These are phyloP conservation scores for Anthoceros angustus DNA, from an alignment of 225 moss, liverwort and hornwort genomes.

Conservation along the genomic window DNA sequence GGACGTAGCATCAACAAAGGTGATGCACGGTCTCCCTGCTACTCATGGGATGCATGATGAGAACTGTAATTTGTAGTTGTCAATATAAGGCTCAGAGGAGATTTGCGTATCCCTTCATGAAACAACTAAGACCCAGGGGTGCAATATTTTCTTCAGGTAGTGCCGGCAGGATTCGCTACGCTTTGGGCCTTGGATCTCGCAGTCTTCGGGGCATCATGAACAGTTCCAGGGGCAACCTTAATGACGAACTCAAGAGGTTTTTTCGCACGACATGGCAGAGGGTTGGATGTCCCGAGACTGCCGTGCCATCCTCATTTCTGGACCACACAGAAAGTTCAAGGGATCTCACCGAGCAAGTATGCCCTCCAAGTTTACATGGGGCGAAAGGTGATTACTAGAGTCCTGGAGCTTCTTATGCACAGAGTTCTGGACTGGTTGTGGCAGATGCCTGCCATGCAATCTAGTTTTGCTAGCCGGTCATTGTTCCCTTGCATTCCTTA, in stretches of 20 bases:
- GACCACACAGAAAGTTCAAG: too few species aligned
- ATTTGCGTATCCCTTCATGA: background rate
- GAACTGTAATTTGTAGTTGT: background rate
- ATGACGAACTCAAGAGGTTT: constrained; percentile 34
- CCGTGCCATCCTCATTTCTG: too few species aligned
- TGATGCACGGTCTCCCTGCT: constrained; percentile 5
- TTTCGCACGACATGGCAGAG: constrained; percentile 36
- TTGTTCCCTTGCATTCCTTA: too few species aligned
- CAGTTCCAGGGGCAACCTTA: constrained; percentile 27
- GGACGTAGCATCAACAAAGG: constrained; percentile 76
- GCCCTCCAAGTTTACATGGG: too few species aligned
- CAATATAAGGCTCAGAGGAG: background rate
- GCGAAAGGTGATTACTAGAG: too few species aligned
- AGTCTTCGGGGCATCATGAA: constrained; percentile 35
- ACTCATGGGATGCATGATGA: background rate
- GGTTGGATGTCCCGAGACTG: constrained; percentile 16
- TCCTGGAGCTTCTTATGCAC: too few species aligned
- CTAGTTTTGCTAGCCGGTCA: too few species aligned
- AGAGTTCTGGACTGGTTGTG: too few species aligned
- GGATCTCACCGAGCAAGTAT: too few species aligned
- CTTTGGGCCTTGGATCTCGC: constrained; percentile 51
- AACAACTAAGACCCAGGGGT: constrained; percentile 8
- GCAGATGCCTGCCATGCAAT: too few species aligned
- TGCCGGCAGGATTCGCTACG: constrained; percentile 49
- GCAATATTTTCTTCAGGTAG: constrained; percentile 31